A percentile compares a stretch with the other conserved stretches of the same genome.
Conservation (phyloP, 2,329 filamentous ascomycete species). For the Neonectria hederae region DNA sequence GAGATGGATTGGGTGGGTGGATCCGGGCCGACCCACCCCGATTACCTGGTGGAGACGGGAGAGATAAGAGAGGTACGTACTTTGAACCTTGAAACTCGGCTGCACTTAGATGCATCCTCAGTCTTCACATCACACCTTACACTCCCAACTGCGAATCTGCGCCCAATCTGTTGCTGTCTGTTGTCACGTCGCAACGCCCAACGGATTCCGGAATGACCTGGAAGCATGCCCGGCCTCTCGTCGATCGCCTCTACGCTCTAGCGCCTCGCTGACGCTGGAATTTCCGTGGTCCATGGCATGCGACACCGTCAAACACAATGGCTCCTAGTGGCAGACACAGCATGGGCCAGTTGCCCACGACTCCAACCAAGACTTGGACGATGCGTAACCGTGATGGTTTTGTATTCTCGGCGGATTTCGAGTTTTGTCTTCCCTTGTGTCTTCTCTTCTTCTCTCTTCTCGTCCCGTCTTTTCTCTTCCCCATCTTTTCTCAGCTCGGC, state of each 20-base stretch:
- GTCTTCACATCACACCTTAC: neutral
- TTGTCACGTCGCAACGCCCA: neutral
- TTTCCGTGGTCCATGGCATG: neutral
- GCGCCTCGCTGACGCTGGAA: neutral
- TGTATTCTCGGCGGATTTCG: neutral
- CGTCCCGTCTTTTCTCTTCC: neutral
- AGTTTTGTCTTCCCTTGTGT: slow-evolving; percentile 1
- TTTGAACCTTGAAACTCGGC: neutral
- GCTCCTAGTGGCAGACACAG: neutral
- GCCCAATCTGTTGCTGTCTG: neutral
- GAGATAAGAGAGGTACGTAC: neutral
- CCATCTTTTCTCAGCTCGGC: too few species aligned
- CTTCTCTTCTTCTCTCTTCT: neutral
- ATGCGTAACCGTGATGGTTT: neutral
- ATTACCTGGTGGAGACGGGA: neutral
- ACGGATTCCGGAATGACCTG: neutral
- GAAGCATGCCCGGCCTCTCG: neutral
- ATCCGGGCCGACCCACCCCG: slow-evolving; percentile 8
- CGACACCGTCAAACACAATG: slow-evolving; percentile 6
- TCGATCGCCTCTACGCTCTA: slow-evolving; percentile 6
- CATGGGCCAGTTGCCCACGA: neutral
- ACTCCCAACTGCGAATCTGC: neutral
- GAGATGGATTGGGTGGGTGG: neutral
- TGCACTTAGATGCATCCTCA: neutral
- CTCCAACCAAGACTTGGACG: neutral